phyloP scores from a whole-genome alignment of 805 yeast species.

The Ogataea siamensis region DNA sequence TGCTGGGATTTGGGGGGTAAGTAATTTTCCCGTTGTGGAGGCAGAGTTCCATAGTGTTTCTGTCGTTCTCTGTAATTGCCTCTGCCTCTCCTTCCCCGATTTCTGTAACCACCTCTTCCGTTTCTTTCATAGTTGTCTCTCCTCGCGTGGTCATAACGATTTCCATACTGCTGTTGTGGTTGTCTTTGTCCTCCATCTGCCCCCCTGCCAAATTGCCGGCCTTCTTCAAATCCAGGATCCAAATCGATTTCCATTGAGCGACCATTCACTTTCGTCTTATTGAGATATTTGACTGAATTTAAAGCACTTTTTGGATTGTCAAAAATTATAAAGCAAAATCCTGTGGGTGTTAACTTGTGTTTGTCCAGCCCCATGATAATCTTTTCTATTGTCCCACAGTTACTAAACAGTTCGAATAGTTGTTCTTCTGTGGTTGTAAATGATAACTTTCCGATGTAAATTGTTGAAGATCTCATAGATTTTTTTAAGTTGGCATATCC shows the following conservation, averaged over 20 bases:
- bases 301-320: slow-evolving; percentile 66
- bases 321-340: slow-evolving; percentile 90
- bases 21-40: slow-evolving; percentile 10
- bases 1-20: slow-evolving; percentile 13
- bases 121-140: slow-evolving; percentile 20
- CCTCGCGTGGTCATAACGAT: slow-evolving; percentile 17
- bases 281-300: slow-evolving; percentile 77
- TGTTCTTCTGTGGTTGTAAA: slow-evolving; percentile 95
- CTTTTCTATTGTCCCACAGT: slow-evolving; percentile 73
- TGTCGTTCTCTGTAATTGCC: slow-evolving; percentile 32
- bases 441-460: slow-evolving; percentile 88
- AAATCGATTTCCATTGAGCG: slow-evolving; percentile 79
- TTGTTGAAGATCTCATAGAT: slow-evolving; percentile 66
- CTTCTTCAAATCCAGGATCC: slow-evolving; percentile 95
- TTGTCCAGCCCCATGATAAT: slow-evolving; percentile 95
- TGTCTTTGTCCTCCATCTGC: slow-evolving; percentile 81
- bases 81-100: slow-evolving; percentile 26
- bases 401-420: slow-evolving; percentile 79
- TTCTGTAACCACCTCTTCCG: slow-evolving; percentile 26
- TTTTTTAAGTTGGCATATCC: slow-evolving; percentile 64
- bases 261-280: slow-evolving; percentile 82
- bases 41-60: slow-evolving; percentile 12
- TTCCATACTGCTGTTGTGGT: slow-evolving; percentile 18
- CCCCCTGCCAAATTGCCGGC: slow-evolving; percentile 95
- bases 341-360: slow-evolving; percentile 89